Percentiles rank a stretch among this genome's conserved stretches.
phyloP scores from a whole-genome alignment of 2,329 filamentous ascomycete genomes.

The Fusarium protoensiforme region DNA sequence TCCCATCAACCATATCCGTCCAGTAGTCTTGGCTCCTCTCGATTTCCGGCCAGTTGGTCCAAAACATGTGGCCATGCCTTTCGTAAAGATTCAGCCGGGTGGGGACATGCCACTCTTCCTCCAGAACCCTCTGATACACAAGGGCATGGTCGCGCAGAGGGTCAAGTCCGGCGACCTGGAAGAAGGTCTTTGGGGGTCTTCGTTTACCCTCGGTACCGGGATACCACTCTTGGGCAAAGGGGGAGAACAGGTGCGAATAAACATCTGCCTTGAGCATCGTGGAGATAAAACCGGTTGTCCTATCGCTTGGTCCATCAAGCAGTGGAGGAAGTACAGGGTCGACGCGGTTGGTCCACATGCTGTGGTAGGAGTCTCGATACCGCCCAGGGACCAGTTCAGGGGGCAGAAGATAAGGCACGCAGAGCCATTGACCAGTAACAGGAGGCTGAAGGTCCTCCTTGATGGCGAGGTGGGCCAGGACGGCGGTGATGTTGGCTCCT shows the following conservation, averaged over 20 bases:
- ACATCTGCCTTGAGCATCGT: not conserved
- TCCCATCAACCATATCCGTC: not conserved
- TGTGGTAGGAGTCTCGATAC: not conserved
- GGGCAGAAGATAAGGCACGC: not conserved
- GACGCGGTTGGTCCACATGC: not conserved
- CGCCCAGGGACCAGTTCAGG: not conserved
- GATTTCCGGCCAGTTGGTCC: not conserved
- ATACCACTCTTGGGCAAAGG: not conserved
- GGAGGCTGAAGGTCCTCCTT: not conserved
- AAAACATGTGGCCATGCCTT: not conserved
- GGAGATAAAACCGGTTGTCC: not conserved
- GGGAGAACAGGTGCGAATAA: not conserved
- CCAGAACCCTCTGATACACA: not conserved
- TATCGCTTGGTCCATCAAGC: not conserved
- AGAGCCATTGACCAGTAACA: not conserved
- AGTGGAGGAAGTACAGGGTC: not conserved
- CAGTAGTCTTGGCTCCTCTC: not conserved
- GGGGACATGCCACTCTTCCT: not conserved
- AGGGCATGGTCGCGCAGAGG: not conserved
- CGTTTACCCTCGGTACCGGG: not conserved
- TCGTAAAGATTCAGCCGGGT: not conserved
- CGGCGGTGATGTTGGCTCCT: not conserved
- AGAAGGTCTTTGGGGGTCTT: not conserved
- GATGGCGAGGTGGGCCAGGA: not conserved
- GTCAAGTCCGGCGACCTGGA: not conserved